Conservation (phyloP, 208 protist species). For the Blechomonas ayalai region DNA sequence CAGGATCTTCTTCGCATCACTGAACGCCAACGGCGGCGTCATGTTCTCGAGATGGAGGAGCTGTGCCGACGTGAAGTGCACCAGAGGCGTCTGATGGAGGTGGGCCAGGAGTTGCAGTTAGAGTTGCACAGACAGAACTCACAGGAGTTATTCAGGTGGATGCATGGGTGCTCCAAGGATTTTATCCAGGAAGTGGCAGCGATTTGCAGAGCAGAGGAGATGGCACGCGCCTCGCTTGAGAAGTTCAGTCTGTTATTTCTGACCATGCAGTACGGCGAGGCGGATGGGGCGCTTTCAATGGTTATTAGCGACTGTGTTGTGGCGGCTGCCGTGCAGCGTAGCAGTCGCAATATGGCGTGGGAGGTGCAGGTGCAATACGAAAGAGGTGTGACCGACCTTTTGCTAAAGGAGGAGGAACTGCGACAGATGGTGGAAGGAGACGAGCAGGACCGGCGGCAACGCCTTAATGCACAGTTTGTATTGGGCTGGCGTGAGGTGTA, state of each 20-base stretch:
- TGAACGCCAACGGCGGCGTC: too few species aligned
- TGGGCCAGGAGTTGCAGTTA: slow-evolving; percentile 27
- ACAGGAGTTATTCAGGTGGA: slow-evolving; percentile 6
- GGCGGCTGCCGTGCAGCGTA: too few species aligned
- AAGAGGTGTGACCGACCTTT: too few species aligned
- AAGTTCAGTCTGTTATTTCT: slow-evolving; percentile 9
- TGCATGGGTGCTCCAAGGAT: not conserved
- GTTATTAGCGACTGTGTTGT: too few species aligned
- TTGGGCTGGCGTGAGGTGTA: slow-evolving; percentile 48
- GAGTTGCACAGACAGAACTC: slow-evolving; percentile 14
- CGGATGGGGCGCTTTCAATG: not conserved
- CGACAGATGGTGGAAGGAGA: slow-evolving; percentile 35
- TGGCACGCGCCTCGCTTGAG: slow-evolving; percentile 5
- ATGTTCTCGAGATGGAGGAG: slow-evolving; percentile 5
- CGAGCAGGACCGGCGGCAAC: slow-evolving; percentile 27
- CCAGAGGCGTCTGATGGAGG: slow-evolving; percentile 34
- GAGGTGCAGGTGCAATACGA: too few species aligned
- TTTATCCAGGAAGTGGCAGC: not conserved
- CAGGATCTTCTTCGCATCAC: too few species aligned
- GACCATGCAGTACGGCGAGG: not conserved
- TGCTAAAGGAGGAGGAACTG: slow-evolving; percentile 35
- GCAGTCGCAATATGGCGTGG: too few species aligned
- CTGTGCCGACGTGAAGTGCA: slow-evolving; percentile 17
- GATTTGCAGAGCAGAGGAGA: slow-evolving; percentile 1
- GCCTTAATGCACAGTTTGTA: slow-evolving; percentile 25